Base-by-base conservation (phyloP, 495 filamentous ascomycete genomes). In the Aspergillus hancockii region DNA sequence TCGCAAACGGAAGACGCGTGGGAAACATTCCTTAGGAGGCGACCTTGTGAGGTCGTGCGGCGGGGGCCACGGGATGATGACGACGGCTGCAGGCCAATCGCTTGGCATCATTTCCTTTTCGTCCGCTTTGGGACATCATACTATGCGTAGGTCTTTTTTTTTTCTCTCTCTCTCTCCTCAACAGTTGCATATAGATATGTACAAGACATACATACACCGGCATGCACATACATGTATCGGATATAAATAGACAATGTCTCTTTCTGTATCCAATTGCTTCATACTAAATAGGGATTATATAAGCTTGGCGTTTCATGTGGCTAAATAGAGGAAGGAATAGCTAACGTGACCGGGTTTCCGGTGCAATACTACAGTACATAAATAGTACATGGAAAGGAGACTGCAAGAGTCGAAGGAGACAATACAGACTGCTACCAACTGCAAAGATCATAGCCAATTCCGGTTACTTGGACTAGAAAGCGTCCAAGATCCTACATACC, bases 31-130 rank as follows among this genome's bases (percentile, higher is more conserved):
- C 31, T 16, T 50, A 16, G 31, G 55, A 46, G 55, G 25, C 46
- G 46, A 51, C 52, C 56, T 5, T 13, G 40, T 51, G 13, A 40
- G 53, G 10, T 14, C 13, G 52, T 18, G 52, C 55, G 45, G 46
- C 55, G 46, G 46, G 56, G 56, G 56, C 54, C 54, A 57, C 54
- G 55, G 56, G 56, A 52, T 52, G 55, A 58, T 58, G 47, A 58
- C 56, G 56, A 58, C 56, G 46, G 47, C 49, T 32, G 56, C 54
- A 55, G 54, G 41, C 30, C 18, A 40, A 23, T 47, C 7, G n/a
- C 54, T 47, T 55, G 54, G 54, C 54, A 46, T 31, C 28, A 25
- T 28, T 23, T 36, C 38, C 21, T 47, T 23, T 30, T 18, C 43
- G 1, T 47, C 43, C 43, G 38, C 8, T 30, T 55, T 19, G 53